Conservation (phyloP, 2,329 filamentous ascomycete species). For the Xylariaceae sp. region DNA sequence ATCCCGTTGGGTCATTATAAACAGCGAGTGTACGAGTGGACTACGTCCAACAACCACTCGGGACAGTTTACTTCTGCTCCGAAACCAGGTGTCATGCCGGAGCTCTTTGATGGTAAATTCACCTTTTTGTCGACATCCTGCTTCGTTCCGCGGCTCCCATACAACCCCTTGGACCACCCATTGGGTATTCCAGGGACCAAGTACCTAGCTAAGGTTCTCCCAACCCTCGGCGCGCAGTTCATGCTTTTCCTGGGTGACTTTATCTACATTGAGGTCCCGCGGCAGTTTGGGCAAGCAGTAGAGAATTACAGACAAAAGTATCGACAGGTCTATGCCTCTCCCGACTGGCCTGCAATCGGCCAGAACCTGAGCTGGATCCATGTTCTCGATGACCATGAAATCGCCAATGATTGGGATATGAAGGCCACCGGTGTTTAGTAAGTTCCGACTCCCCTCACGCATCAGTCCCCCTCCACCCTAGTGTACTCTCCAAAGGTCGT, state of each 20-base stretch:
- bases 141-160: slow-evolving; percentile 86
- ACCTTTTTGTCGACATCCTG: slow-evolving; percentile 92
- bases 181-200: slow-evolving; percentile 76
- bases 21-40: slow-evolving; percentile 75
- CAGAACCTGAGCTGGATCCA: slow-evolving; percentile 94
- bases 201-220: slow-evolving; percentile 67
- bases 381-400: slow-evolving; percentile 94
- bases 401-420: slow-evolving; percentile 84
- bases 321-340: slow-evolving; percentile 89
- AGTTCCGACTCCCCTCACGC: background rate
- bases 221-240: slow-evolving; percentile 66
- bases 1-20: slow-evolving; percentile 59
- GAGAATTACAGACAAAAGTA: slow-evolving; percentile 88
- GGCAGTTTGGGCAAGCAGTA: slow-evolving; percentile 63
- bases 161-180: slow-evolving; percentile 76
- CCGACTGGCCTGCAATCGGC: slow-evolving; percentile 74
- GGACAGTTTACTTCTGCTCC: slow-evolving; percentile 79
- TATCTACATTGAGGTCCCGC: slow-evolving; percentile 85
- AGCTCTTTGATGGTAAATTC: slow-evolving; percentile 61
- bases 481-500: background rate
- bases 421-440: slow-evolving; percentile 74
- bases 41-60: slow-evolving; percentile 77
- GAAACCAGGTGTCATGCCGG: slow-evolving; percentile 56
- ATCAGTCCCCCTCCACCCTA: background rate
- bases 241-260: slow-evolving; percentile 84